phyloP scores from a whole-genome alignment of 23 red algal species.

The Gracilaria caudata region DNA sequence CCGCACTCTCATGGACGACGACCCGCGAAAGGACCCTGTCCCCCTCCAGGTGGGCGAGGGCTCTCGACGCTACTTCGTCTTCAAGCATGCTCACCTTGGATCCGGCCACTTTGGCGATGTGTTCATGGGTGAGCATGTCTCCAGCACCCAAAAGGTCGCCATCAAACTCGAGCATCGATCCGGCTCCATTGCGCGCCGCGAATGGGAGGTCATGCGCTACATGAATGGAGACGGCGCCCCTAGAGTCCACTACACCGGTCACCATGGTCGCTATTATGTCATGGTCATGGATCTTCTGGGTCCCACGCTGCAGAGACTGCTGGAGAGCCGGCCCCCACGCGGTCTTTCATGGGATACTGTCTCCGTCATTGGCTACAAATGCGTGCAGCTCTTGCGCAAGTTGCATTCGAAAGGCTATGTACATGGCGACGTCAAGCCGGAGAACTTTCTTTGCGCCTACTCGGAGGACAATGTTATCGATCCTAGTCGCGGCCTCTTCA shows the following conservation, averaged over 20 bases:
- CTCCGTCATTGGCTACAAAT: slow-evolving; percentile 83
- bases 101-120: slow-evolving; percentile 99
- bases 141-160: slow-evolving; percentile 83
- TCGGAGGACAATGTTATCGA: slow-evolving; percentile 45
- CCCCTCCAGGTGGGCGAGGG: slow-evolving; percentile 73
- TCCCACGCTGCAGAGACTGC: slow-evolving; percentile 85
- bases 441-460: slow-evolving; percentile 94
- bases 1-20: slow-evolving; percentile 77
- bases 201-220: slow-evolving; percentile 95
- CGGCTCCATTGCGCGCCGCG: slow-evolving; percentile 89
- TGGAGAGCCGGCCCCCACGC: slow-evolving; percentile 79
- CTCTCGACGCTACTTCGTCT: slow-evolving; percentile 61
- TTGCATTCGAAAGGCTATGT: slow-evolving; percentile 91
- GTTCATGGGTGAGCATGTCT: slow-evolving; percentile 81
- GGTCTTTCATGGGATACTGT: slow-evolving; percentile 84
- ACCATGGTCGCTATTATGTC: slow-evolving; percentile 94
- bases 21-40: slow-evolving; percentile 82
- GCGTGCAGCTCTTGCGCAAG: slow-evolving; percentile 82
- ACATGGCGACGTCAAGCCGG: slow-evolving; percentile 98
- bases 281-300: slow-evolving; percentile 98
- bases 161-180: slow-evolving; percentile 98
- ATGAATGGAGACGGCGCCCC: slow-evolving; percentile 92
- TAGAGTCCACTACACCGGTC: slow-evolving; percentile 89
- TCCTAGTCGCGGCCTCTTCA: slow-evolving; percentile 74
- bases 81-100: slow-evolving; percentile 83